phyloP scores from a whole-genome alignment of 2,329 filamentous ascomycete genomes.

The Bipolaris sorokiniana region DNA sequence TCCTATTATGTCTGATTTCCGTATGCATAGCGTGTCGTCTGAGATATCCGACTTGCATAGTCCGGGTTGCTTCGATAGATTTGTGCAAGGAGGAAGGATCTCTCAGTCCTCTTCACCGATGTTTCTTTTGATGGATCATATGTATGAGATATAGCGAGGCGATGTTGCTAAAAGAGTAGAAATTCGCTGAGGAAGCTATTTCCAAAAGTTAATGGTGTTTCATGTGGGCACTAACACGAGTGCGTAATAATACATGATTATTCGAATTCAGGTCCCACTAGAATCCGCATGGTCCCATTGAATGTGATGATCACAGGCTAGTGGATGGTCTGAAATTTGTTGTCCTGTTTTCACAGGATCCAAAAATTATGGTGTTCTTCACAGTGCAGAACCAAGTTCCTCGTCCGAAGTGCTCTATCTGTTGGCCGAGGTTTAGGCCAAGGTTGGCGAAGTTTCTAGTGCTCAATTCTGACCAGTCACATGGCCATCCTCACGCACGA shows the following conservation, averaged over 20 bases:
- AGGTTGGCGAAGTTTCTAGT: slow-evolving; percentile 19
- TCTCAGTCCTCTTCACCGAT: slow-evolving; percentile 35
- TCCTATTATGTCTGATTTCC: slow-evolving; percentile 29
- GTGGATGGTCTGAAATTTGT: neutral
- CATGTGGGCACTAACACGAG: slow-evolving; percentile 11
- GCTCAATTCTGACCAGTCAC: slow-evolving; percentile 8
- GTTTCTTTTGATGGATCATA: slow-evolving; percentile 18
- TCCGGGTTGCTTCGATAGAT: slow-evolving; percentile 34
- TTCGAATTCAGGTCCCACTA: neutral
- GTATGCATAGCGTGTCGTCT: slow-evolving; percentile 44
- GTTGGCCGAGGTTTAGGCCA: slow-evolving; percentile 11
- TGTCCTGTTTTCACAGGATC: neutral
- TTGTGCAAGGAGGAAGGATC: slow-evolving; percentile 52
- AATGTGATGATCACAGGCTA: neutral
- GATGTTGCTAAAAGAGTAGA: slow-evolving; percentile 23
- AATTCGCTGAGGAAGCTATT: slow-evolving; percentile 48
- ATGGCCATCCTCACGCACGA: slow-evolving; percentile 10
- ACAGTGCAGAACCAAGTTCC: neutral
- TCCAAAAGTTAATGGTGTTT: slow-evolving; percentile 41
- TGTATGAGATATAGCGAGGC: slow-evolving; percentile 44
- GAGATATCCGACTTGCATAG: slow-evolving; percentile 54
- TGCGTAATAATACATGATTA: slow-evolving; percentile 16
- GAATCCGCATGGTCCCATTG: neutral
- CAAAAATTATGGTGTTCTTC: neutral
- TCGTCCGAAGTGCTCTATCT: neutral